Percentiles rank a stretch among this genome's conserved stretches.
These are phyloP conservation scores for Leptographium lundbergii DNA, from an alignment of 2,329 filamentous ascomycete species.

Conservation along the genomic window DNA sequence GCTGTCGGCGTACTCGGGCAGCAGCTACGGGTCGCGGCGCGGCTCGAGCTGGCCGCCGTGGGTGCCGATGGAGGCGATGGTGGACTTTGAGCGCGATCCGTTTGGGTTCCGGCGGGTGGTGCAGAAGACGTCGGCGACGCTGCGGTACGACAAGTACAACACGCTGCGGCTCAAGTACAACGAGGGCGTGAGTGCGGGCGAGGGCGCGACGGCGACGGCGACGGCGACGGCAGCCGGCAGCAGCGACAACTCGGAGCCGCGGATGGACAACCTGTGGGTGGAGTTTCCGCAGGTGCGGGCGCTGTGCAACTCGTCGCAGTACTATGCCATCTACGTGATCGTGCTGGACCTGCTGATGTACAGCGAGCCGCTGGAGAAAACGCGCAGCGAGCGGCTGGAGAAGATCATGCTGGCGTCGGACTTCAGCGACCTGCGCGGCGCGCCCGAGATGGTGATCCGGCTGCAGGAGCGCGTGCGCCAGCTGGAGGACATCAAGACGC, in stretches of 20 bases:
- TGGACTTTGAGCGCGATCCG: constrained; percentile 84
- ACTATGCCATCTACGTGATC: constrained; percentile 97
- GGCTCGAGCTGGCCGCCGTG: constrained; percentile 93
- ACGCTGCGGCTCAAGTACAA: constrained; percentile 93
- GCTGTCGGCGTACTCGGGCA: constrained; percentile 87
- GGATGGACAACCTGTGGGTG: constrained; percentile 95
- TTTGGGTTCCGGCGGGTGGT: constrained; percentile 98
- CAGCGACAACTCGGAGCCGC: constrained; percentile 24
- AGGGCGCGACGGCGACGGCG: constrained; percentile 24
- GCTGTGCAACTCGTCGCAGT: constrained; percentile 94
- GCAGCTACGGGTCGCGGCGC: constrained; percentile 73
- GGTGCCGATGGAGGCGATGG: constrained; percentile 98
- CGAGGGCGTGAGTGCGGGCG: constrained; percentile 64
- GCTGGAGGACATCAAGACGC: constrained; percentile 88
- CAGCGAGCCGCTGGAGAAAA: constrained; percentile 92
- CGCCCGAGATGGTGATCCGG: constrained; percentile 82
- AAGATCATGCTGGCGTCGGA: constrained; percentile 99
- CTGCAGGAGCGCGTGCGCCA: constrained; percentile 88
- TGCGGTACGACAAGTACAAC: constrained; percentile 98
- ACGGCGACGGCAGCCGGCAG: background rate
- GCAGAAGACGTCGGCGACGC: constrained; percentile 86
- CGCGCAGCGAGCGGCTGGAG: constrained; percentile 85
- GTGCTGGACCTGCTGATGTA: constrained; percentile 92
- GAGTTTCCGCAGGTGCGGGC: constrained; percentile 90
- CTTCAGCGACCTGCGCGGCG: constrained; percentile 90